Percentiles rank a stretch among this genome's conserved stretches.
These are phyloP conservation scores for Metschnikowia proteae DNA, from an alignment of 805 yeast species.

Conservation along the genomic window DNA sequence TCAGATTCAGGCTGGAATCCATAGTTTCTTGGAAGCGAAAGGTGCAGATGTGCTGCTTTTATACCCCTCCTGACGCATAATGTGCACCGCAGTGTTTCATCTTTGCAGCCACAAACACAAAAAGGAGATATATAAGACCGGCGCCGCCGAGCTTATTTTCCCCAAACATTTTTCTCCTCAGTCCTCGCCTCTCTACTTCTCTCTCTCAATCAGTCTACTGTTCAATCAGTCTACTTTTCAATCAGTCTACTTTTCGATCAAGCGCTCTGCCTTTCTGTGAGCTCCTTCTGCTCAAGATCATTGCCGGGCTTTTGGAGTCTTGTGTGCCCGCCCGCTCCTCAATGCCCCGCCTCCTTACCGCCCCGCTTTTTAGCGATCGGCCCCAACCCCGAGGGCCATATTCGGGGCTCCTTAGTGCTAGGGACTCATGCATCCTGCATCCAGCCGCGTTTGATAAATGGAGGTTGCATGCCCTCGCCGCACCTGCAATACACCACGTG, in stretches of 20 bases:
- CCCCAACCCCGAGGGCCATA: too few relatives aligned
- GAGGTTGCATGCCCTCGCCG: not conserved
- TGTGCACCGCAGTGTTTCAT: not conserved
- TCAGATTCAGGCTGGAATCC: too few relatives aligned
- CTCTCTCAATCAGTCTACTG: not conserved
- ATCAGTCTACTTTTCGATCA: too few relatives aligned
- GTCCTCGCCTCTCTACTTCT: not conserved
- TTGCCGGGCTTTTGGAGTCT: too few relatives aligned
- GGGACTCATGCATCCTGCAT: not conserved
- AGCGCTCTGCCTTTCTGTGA: too few relatives aligned
- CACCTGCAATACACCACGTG: constrained; percentile 3
- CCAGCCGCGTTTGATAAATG: not conserved
- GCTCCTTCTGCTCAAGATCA: too few relatives aligned
- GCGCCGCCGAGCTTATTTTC: not conserved
- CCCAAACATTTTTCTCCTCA: not conserved
- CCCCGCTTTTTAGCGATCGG: too few relatives aligned
- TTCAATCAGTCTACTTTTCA: too few relatives aligned
- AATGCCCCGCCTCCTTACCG: too few relatives aligned
- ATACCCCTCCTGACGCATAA: constrained; percentile 1
- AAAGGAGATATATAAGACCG: not conserved
- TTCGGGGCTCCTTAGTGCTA: too few relatives aligned
- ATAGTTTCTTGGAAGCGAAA: too few relatives aligned
- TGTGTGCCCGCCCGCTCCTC: too few relatives aligned
- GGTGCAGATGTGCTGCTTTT: not conserved
- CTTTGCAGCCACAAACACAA: constrained; percentile 4